Base-by-base conservation (phyloP, 179 eudicot species). In the Patellifolia procumbens region DNA sequence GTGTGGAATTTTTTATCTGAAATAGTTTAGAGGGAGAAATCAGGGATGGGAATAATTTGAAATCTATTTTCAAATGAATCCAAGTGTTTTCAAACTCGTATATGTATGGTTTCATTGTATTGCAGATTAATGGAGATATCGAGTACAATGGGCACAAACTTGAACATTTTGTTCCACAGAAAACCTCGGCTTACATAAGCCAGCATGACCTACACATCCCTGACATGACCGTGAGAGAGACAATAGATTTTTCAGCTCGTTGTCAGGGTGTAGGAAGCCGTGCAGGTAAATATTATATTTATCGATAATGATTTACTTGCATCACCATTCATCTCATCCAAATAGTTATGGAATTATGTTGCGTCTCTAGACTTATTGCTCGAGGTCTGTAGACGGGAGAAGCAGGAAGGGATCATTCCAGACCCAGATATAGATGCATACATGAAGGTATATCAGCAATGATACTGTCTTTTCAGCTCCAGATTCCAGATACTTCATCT, bases 371-470 rank as follows among this genome's bases (percentile, higher is more conserved):
- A 90, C 61, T 83, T 87, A 43, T 85, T 93, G 91, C 35, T 45
- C 74, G 97, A 91, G 86, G 86, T 93, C 75, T 84, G 79, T 84
- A 85, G 89, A 87, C 88, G 91, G 83, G 97, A 93, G 81, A 91
- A 94, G 79, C 91, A 86, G 74, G 86, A 81, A 76, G 89, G 91
- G 78, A 83, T 94, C 73, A 53, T 89, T 81, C 97, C 98, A 34
- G 98, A 94, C 79, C 91, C 90, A 51, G 92, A 94, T 78, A 76
- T 91, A 32, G 98, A 94, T 82, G 91, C 91, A 62, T 94, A 84
- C 76, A 92, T 94, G 97, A 94, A 94, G 97, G 98, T 94, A 76
- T 13, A 19, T 58, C 35, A 70, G 29, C 75, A 7, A 63, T 46
- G 24, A 5, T 64, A 55, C 61, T 63, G 59, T 26, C 45, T 82